Evolutionary conservation across 1,284 basidiomycete genomes (phyloP).

Genomic region (Golubevia pallescens): DNA sequence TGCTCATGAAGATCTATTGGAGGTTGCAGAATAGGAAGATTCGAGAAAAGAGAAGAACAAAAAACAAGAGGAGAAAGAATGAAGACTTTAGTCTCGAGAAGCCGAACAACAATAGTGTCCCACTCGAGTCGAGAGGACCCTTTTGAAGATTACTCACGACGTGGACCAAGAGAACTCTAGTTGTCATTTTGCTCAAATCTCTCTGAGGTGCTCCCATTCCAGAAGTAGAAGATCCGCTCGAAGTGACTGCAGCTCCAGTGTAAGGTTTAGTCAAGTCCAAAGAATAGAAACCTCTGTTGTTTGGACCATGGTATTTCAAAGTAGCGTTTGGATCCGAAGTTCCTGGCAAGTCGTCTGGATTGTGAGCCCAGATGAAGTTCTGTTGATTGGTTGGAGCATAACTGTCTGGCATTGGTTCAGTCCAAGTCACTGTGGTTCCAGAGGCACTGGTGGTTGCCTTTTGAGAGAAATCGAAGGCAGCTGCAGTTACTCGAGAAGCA

Average conservation of each 20-base stretch:
- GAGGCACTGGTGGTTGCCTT: constrained; percentile 4
- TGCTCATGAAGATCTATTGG: constrained; percentile 45
- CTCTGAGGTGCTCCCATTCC: not conserved
- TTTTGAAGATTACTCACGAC: constrained; percentile 13
- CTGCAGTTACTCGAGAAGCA: constrained; percentile 14
- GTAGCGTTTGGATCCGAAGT: constrained; percentile 12
- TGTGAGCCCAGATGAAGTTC: constrained; percentile 21
- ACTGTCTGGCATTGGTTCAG: no score
- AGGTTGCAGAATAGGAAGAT: no score
- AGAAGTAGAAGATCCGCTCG: not conserved
- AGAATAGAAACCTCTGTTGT: constrained; percentile 19
- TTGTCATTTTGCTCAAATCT: constrained; percentile 1
- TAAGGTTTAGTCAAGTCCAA: constrained; percentile 47
- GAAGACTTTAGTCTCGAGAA: not conserved
- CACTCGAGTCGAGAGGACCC: no score
- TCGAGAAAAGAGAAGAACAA: not conserved
- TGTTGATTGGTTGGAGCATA: no score
- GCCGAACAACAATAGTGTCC: no score
- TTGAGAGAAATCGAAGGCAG: constrained; percentile 20
- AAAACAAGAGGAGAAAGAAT: constrained; percentile 12
- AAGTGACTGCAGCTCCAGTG: constrained; percentile 5
- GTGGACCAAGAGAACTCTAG: constrained; percentile 5
- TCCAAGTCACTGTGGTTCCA: no score
- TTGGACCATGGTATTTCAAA: constrained; percentile 20
- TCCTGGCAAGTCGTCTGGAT: constrained; percentile 22